Evolutionary conservation across 2,329 filamentous ascomycete genomes (phyloP).

Genomic region (Phyllosticta capitalensis): DNA sequence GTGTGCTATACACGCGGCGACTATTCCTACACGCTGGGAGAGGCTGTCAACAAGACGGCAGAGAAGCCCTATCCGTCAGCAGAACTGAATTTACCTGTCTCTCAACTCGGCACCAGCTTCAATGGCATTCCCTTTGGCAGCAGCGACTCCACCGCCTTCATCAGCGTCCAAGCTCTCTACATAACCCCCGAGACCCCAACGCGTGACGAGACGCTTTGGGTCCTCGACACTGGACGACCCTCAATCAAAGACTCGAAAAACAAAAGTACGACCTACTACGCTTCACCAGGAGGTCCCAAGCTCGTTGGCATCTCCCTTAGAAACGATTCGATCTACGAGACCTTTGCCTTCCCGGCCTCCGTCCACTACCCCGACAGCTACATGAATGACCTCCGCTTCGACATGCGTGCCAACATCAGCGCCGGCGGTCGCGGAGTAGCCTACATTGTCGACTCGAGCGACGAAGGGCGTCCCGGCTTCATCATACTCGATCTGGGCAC

Average conservation of each 20-base stretch:
- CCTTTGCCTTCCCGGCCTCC: slow-evolving; percentile 37
- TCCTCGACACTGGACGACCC: slow-evolving; percentile 41
- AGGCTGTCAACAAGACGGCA: slow-evolving; percentile 38
- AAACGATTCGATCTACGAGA: slow-evolving; percentile 38
- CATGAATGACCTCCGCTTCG: slow-evolving; percentile 44
- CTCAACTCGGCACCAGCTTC: slow-evolving; percentile 32
- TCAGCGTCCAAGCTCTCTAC: slow-evolving; percentile 43
- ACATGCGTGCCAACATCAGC: slow-evolving; percentile 33
- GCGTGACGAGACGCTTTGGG: slow-evolving; percentile 31
- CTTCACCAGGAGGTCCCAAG: slow-evolving; percentile 37
- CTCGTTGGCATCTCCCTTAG: slow-evolving; percentile 39
- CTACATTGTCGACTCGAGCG: slow-evolving; percentile 43
- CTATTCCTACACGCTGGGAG: slow-evolving; percentile 40
- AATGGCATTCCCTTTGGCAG: slow-evolving; percentile 39
- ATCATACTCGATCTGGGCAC: slow-evolving; percentile 41
- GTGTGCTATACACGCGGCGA: slow-evolving; percentile 40
- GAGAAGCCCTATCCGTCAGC: slow-evolving; percentile 38
- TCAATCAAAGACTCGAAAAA: slow-evolving; percentile 30
- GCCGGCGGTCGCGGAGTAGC: slow-evolving; percentile 37
- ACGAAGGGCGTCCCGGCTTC: slow-evolving; percentile 38
- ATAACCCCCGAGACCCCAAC: slow-evolving; percentile 33
- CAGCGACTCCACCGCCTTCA: slow-evolving; percentile 34
- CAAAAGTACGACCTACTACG: slow-evolving; percentile 31
- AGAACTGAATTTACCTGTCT: slow-evolving; percentile 35
- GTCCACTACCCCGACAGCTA: slow-evolving; percentile 40